phyloP scores from a whole-genome alignment of 2,329 filamentous ascomycete genomes.

The Tolypocladium pustulatum region DNA sequence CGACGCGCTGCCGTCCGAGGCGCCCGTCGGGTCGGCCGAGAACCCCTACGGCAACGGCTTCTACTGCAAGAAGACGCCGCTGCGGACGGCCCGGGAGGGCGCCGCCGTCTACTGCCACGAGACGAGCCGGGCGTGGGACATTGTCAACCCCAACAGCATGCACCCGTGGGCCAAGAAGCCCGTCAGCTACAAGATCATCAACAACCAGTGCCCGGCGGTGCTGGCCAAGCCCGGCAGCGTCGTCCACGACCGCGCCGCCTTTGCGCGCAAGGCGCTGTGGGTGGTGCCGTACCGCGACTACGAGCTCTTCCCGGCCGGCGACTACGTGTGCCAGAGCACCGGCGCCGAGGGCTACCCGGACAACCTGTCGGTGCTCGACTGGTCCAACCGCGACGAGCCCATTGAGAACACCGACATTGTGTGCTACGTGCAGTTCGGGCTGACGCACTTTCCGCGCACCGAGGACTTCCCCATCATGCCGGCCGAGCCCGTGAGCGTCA shows the following conservation, averaged over 20 bases:
- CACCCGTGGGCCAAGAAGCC: constrained; percentile 31
- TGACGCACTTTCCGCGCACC: constrained; percentile 50
- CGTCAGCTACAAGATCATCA: constrained; percentile 35
- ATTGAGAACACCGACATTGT: constrained; percentile 40
- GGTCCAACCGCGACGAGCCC: constrained; percentile 35
- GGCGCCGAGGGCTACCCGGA: constrained; percentile 16
- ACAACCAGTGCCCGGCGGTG: constrained; percentile 34
- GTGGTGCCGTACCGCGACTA: constrained; percentile 30
- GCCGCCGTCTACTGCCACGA: constrained; percentile 15
- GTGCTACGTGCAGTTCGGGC: constrained; percentile 39
- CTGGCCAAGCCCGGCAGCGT: constrained; percentile 28
- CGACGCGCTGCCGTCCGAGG: constrained; percentile 51
- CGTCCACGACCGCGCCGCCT: constrained; percentile 28
- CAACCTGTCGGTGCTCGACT: constrained; percentile 28
- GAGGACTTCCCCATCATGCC: constrained; percentile 64
- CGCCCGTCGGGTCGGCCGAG: constrained; percentile 53
- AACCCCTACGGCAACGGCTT: constrained; percentile 71
- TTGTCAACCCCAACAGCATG: constrained; percentile 29
- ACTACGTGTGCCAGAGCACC: constrained; percentile 34
- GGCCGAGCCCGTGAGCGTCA: constrained; percentile 41
- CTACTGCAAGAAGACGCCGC: constrained; percentile 25
- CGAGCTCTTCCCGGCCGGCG: constrained; percentile 31
- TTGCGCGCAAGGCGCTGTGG: constrained; percentile 30
- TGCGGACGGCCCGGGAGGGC: constrained; percentile 12
- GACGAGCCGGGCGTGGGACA: constrained; percentile 16